Base-by-base conservation (phyloP, 2,329 filamentous ascomycete species). In the Oidium heveae region DNA sequence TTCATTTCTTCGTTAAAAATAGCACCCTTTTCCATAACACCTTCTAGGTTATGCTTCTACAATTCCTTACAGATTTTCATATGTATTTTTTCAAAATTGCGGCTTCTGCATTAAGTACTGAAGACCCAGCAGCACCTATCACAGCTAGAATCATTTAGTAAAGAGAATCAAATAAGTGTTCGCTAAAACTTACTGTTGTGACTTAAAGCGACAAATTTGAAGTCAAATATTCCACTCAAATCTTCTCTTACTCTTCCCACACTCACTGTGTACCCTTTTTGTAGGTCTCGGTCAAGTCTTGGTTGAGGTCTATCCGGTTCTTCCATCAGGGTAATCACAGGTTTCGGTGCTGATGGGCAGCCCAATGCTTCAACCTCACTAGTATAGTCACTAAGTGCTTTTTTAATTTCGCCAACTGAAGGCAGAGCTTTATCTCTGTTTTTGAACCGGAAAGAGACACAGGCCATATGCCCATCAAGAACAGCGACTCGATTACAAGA, bases 401-500 rank as follows among this genome's bases (percentile, higher is more conserved):
- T 73, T 68, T 82, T 84, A 61, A 93, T 85, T 58, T 86, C 73
- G 61, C 86, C 82, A 0, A 80, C 82, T 28, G 72, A 77, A 3
- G 89, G 89, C 5, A 80, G 71, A 1, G 85, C 84, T 39, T 44
- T 56, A 55, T 59, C 56, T 32, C 82, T 77, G 62, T 79, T 79
- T 65, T 78, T 77, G 68, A 96, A 96, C 55, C 78, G 75, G 58
- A 96, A 72, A 8, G 85, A 91, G 10, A 96, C 86, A 65, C 88
- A 95, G n/a, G 86, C 88, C 55, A 83, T 93, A 70, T 96, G 91
- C 47, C 91, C 91, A 65, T 96, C 89, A 56, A 94, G 77, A 18
- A 96, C 91, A n/a, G 87, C 77, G 2, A 96, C 91, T 58, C 91
- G 80, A 65, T 91, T 96, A 71, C 91, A 96, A 2, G 88, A 80